A percentile compares a stretch with the other conserved stretches of the same genome.
Evolutionary conservation across 768 basidiomycete species (phyloP).

Genomic region (Leccinum truebloodii): DNA sequence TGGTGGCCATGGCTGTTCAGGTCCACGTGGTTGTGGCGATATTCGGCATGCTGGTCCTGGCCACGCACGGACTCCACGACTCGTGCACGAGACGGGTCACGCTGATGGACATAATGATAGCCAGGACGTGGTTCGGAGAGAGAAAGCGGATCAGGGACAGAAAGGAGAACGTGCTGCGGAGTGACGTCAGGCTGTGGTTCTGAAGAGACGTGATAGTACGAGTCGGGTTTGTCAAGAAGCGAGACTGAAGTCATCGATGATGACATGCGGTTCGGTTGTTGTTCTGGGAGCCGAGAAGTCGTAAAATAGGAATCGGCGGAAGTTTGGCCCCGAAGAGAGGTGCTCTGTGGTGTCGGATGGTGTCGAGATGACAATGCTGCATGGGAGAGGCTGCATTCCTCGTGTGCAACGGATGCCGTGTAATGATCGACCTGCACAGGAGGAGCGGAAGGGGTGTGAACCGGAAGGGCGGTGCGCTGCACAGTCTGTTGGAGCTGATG

Average conservation of each 20-base stretch:
- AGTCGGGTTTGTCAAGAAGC: constrained; percentile 27
- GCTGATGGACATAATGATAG: constrained; percentile 33
- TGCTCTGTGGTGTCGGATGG: constrained; percentile 20
- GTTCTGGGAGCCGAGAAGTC: constrained; percentile 25
- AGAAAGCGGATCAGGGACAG: constrained; percentile 32
- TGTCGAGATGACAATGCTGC: constrained; percentile 23
- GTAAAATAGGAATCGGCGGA: constrained; percentile 29
- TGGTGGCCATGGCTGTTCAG: constrained; percentile 15
- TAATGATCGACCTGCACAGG: constrained; percentile 39
- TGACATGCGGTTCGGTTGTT: constrained; percentile 26
- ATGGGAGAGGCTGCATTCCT: constrained; percentile 31
- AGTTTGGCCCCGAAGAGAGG: constrained; percentile 21
- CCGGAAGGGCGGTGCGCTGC: constrained; percentile 29
- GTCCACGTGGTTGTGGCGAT: constrained; percentile 27
- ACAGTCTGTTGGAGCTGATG: constrained; percentile 33
- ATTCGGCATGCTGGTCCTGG: constrained; percentile 30
- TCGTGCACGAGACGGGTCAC: constrained; percentile 28
- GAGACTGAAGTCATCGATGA: constrained; percentile 31
- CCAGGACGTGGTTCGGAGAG: constrained; percentile 29
- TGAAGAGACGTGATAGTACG: constrained; percentile 29
- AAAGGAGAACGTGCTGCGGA: constrained; percentile 23
- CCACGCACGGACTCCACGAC: constrained; percentile 24
- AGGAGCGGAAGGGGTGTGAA: constrained; percentile 29
- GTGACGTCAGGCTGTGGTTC: constrained; percentile 34
- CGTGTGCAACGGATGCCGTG: constrained; percentile 30